Evolutionary conservation across 2,329 filamentous ascomycete species (phyloP).

Genomic region (Fusarium staphyleae): DNA sequence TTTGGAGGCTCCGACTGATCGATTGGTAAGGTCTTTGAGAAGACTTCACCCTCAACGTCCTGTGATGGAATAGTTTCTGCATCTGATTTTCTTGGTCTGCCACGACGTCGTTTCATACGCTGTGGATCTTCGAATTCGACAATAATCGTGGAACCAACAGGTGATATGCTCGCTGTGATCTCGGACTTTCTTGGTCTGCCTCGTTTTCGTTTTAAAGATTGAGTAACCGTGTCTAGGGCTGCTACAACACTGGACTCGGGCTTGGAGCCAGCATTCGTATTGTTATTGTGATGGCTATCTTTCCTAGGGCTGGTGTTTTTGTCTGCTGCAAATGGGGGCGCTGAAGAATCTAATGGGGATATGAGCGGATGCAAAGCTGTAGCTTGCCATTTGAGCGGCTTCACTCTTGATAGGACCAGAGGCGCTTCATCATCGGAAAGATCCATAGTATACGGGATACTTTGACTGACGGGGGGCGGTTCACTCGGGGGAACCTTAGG

Average conservation of each 20-base stretch:
- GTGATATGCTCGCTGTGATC: background rate
- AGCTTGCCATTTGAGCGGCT: background rate
- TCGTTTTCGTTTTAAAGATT: conserved; percentile 28
- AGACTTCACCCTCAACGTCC: background rate
- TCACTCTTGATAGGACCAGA: conserved; percentile 31
- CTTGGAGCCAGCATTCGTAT: background rate
- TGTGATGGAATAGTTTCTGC: background rate
- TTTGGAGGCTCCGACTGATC: background rate
- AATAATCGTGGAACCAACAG: background rate
- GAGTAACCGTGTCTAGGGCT: background rate
- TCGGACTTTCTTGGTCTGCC: conserved; percentile 34
- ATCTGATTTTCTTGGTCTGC: conserved; percentile 16
- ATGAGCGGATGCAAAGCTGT: background rate
- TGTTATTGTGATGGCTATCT: background rate
- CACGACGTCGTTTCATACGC: conserved; percentile 5
- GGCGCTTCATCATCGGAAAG: conserved; percentile 50
- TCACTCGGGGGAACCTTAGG: background rate
- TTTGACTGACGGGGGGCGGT: background rate
- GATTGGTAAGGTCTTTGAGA: too few relatives aligned
- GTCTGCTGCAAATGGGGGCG: background rate
- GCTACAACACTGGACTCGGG: background rate
- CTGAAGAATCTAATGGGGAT: background rate
- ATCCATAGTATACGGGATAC: conserved; percentile 25
- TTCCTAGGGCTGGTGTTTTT: background rate
- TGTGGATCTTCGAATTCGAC: background rate